phyloP scores from a whole-genome alignment of 768 basidiomycete genomes.

The Wakefieldia striispora region DNA sequence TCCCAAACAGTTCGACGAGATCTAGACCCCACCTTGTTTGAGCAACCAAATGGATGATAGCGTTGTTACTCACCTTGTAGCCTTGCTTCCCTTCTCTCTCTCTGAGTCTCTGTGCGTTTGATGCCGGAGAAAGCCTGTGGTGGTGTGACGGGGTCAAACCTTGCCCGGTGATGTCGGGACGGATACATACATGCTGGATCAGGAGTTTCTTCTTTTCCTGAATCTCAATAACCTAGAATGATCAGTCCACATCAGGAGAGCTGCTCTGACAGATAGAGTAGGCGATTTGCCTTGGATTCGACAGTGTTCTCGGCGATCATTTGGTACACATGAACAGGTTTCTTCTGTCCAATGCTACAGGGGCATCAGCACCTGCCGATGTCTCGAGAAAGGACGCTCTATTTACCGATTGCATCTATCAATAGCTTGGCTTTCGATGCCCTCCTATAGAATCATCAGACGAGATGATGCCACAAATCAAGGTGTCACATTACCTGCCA shows the following conservation, averaged over 20 bases:
- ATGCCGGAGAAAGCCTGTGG: slow-evolving; percentile 82
- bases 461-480: background rate
- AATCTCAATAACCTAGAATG: slow-evolving; percentile 69
- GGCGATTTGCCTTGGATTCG: slow-evolving; percentile 68
- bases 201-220: slow-evolving; percentile 82
- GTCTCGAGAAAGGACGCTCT: background rate
- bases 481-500: slow-evolving; percentile 53
- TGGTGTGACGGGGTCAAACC: background rate
- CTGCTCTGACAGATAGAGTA: background rate
- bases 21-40: slow-evolving; percentile 37
- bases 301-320: slow-evolving; percentile 88
- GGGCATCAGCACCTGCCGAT: slow-evolving; percentile 3
- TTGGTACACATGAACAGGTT: slow-evolving; percentile 83
- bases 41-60: background rate
- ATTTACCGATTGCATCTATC: slow-evolving; percentile 70
- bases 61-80: slow-evolving; percentile 57
- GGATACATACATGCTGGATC: slow-evolving; percentile 60
- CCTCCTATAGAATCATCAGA: slow-evolving; percentile 46
- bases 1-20: slow-evolving; percentile 56
- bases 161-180: background rate
- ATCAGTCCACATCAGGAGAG: background rate
- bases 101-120: slow-evolving; percentile 68
- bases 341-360: slow-evolving; percentile 73
- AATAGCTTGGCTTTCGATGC: slow-evolving; percentile 82
- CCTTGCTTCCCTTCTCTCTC: slow-evolving; percentile 77